phyloP scores from a whole-genome alignment of 768 basidiomycete genomes.

The Suillus ampliporus region DNA sequence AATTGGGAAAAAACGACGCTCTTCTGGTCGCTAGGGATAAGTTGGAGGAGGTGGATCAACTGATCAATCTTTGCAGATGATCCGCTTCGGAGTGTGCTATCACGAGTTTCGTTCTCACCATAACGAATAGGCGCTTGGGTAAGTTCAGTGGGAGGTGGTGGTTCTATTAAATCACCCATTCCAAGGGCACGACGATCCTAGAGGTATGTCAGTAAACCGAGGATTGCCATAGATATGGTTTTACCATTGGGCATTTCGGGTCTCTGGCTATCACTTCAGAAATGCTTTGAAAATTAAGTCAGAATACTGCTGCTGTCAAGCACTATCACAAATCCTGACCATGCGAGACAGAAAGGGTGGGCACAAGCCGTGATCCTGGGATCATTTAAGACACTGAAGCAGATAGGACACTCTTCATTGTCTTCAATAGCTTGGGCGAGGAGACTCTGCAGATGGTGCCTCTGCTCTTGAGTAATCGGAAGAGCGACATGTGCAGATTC shows the following conservation, averaged over 20 bases:
- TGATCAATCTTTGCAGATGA: slow-evolving; percentile 90
- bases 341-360: slow-evolving; percentile 74
- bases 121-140: slow-evolving; percentile 59
- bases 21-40: slow-evolving; percentile 75
- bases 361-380: slow-evolving; percentile 76
- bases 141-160: slow-evolving; percentile 67
- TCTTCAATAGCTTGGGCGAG: slow-evolving; percentile 78
- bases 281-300: slow-evolving; percentile 51
- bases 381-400: slow-evolving; percentile 63
- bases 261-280: slow-evolving; percentile 71
- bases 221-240: slow-evolving; percentile 13
- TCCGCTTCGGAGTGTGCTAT: slow-evolving; percentile 48
- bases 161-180: slow-evolving; percentile 62
- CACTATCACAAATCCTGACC: slow-evolving; percentile 47
- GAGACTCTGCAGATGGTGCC: slow-evolving; percentile 56
- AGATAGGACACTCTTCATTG: slow-evolving; percentile 83
- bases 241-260: slow-evolving; percentile 83
- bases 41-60: slow-evolving; percentile 69
- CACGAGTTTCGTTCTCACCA: slow-evolving; percentile 46
- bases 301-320: neutral
- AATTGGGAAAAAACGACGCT: slow-evolving; percentile 91
- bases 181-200: slow-evolving; percentile 75
- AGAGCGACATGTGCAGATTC: slow-evolving; percentile 29
- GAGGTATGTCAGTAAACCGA: slow-evolving; percentile 11
- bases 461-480: slow-evolving; percentile 58